Evolutionary conservation across 2,329 filamentous ascomycete species (phyloP).

Genomic region (Exophiala spinifera): DNA sequence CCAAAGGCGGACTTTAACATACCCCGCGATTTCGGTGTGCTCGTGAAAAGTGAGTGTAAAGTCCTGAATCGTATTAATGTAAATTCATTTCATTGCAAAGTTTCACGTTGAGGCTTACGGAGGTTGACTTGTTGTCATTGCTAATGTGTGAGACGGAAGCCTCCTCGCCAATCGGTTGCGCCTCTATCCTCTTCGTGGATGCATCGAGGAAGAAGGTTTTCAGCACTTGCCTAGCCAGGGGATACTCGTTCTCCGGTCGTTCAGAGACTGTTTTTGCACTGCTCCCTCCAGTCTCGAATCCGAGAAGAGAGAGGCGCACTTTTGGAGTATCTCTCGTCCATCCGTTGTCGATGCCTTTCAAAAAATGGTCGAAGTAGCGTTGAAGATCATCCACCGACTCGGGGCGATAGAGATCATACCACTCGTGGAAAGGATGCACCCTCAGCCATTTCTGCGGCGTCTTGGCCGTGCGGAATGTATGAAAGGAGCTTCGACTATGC

Average conservation of each 20-base stretch:
- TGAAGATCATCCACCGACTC: slow-evolving; percentile 39
- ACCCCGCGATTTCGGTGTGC: slow-evolving; percentile 37
- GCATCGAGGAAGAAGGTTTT: no score
- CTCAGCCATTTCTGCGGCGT: slow-evolving; percentile 34
- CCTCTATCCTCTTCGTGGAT: no score
- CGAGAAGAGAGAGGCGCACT: slow-evolving; percentile 34
- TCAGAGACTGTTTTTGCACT: slow-evolving; percentile 2
- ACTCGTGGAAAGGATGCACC: slow-evolving; percentile 42
- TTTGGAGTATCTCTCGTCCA: slow-evolving; percentile 44
- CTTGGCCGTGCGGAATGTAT: slow-evolving; percentile 38
- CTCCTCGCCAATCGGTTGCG: no score
- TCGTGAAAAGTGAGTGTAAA: not conserved
- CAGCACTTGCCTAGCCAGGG: slow-evolving; percentile 55
- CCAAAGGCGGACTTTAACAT: slow-evolving; percentile 47
- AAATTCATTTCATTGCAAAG: no score
- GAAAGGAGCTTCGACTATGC: slow-evolving; percentile 39
- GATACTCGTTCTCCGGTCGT: slow-evolving; percentile 33
- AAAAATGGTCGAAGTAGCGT: slow-evolving; percentile 47
- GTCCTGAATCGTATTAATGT: no score
- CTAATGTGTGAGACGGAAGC: no score
- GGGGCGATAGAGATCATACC: slow-evolving; percentile 44
- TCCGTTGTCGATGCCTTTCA: slow-evolving; percentile 44
- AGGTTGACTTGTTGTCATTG: no score
- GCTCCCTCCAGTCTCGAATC: slow-evolving; percentile 7
- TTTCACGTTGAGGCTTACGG: no score